phyloP scores from a whole-genome alignment of 345 rosid genomes.

The Eucalyptus viminalis region DNA sequence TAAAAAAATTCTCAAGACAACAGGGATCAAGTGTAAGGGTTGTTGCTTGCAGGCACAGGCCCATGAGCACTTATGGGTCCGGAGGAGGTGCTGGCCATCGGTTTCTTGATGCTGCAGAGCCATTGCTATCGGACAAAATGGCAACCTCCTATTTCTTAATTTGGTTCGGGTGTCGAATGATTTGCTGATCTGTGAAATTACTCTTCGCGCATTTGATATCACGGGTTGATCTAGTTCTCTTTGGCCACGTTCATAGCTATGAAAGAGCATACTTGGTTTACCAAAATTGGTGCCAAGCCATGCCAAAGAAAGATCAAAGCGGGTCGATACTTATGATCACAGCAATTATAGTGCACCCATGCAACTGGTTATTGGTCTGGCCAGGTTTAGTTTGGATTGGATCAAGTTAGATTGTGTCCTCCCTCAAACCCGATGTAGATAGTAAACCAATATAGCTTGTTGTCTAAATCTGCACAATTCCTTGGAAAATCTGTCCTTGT shows the following conservation, averaged over 20 bases:
- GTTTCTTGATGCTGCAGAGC: conserved; percentile 19
- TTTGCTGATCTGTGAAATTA: neutral
- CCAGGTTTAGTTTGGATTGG: conserved; percentile 35
- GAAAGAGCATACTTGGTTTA: conserved; percentile 51
- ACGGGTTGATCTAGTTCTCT: conserved; percentile 44
- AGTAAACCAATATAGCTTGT: neutral
- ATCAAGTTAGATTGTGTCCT: conserved; percentile 1
- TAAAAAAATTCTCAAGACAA: neutral
- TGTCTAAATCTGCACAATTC: neutral
- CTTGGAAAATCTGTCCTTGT: neutral
- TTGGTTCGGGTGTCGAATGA: neutral
- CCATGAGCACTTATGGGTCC: conserved; percentile 30
- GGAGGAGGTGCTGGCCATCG: neutral
- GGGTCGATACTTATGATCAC: conserved; percentile 38
- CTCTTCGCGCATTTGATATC: neutral
- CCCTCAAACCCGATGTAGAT: neutral
- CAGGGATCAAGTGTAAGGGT: neutral
- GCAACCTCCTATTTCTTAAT: neutral
- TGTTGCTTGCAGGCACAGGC: conserved; percentile 39
- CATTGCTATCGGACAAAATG: conserved; percentile 28
- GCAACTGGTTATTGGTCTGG: conserved; percentile 52
- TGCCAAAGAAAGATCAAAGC: conserved; percentile 27
- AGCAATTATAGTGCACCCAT: conserved; percentile 42
- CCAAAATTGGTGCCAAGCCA: conserved; percentile 17
- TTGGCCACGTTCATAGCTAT: conserved; percentile 57